Evolutionary conservation across 805 yeast species (phyloP).

Genomic region (Sugiyamaella boreocaroliniensis): DNA sequence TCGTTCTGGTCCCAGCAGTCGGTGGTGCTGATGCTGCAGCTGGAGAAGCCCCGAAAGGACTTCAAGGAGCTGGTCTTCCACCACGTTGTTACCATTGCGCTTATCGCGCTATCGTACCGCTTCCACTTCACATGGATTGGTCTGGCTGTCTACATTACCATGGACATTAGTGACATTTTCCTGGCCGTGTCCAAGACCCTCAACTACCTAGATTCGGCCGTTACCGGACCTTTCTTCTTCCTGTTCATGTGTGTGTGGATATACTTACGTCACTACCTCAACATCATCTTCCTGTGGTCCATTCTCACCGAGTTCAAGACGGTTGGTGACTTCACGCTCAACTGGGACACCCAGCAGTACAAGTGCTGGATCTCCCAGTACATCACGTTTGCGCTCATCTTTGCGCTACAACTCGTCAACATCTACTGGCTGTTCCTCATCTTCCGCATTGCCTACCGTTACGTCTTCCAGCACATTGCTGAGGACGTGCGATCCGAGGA

Average conservation of each 20-base stretch:
- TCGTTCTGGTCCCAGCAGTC: slow-evolving; percentile 98
- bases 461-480: slow-evolving; percentile 50
- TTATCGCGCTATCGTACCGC: slow-evolving; percentile 80
- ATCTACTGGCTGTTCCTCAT: slow-evolving; percentile 82
- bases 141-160: slow-evolving; percentile 78
- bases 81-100: slow-evolving; percentile 82
- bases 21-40: slow-evolving; percentile 67
- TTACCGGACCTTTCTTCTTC: slow-evolving; percentile 58
- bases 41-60: slow-evolving; percentile 95
- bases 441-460: slow-evolving; percentile 66
- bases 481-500: slow-evolving; percentile 85
- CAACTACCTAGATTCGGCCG: slow-evolving; percentile 68
- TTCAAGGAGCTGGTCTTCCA: slow-evolving; percentile 86
- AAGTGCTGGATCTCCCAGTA: slow-evolving; percentile 94
- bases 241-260: slow-evolving; percentile 73
- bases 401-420: slow-evolving; percentile 80
- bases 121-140: slow-evolving; percentile 98
- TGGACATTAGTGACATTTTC: slow-evolving; percentile 93
- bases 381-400: slow-evolving; percentile 71
- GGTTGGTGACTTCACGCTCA: slow-evolving; percentile 72
- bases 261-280: slow-evolving; percentile 82
- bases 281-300: slow-evolving; percentile 56
- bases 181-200: slow-evolving; percentile 78
- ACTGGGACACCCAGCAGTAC: slow-evolving; percentile 88
- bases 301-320: slow-evolving; percentile 72